Base-by-base conservation (phyloP, 176 grass and related monocot genomes). In the Echinochloa phyllopogon region DNA sequence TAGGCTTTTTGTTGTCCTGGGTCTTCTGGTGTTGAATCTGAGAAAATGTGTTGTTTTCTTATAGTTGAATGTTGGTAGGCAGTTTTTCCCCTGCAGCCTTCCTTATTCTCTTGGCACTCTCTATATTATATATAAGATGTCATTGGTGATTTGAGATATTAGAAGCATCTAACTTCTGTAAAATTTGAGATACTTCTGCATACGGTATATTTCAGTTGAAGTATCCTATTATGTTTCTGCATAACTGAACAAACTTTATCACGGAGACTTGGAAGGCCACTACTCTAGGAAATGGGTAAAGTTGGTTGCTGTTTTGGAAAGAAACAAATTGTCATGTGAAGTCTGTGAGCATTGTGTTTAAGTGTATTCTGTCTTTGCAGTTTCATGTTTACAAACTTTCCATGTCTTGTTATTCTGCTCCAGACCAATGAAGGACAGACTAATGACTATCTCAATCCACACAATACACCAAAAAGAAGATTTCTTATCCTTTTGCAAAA, bases 301-400 rank as follows among this genome's bases (percentile, higher is more conserved):
- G 5, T 24, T 81, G 47, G 51, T 58, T 14, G 47, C 48, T 80
- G 16, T 27, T 72, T 52, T 4, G 15, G 29, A 72, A 68, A 21
- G 7, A 33, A 50, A 17, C 68, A 77, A 41, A 71, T 36, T 74
- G 25, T 74, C n/a, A 33, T 24, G 20, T 58, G 9, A 3, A 81
- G 40, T 15, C 9, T n/a, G 57, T 59, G 23, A 55, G 57, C 20
- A 73, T 79, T 21, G 10, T 4, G 4, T 25, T 41, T 41, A 29
- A 84, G 48, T 44, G 3, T 45, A 51, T 29, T 65, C 36, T 33
- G 23, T 67, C 47, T 76, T 76, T 52, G 29, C 16, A 57, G 33
- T 62, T 39, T 61, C 20, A 59, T 78, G 51, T 57, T 71, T 86
- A 71, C 11, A 13, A 41, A 79, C 56, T 86, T 47, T 51, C 37